phyloP scores from a whole-genome alignment of 208 protist species.

The Endotrypanum monterogeii region DNA sequence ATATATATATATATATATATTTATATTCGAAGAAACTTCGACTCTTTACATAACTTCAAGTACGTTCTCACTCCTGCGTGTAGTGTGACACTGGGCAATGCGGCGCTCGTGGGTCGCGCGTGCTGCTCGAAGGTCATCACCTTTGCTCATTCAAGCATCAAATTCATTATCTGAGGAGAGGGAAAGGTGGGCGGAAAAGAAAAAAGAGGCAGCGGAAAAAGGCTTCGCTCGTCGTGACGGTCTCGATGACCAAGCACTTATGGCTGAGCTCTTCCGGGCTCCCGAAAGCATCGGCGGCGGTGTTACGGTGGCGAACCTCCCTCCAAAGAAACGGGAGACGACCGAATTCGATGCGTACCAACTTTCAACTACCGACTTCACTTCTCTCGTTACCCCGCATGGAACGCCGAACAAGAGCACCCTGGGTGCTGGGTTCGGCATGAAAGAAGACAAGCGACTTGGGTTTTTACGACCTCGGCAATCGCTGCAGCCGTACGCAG shows the following conservation, averaged over 20 bases:
- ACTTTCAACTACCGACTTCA: conserved; percentile 81
- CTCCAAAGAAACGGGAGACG: conserved; percentile 40
- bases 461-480: conserved; percentile 78
- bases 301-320: conserved; percentile 71
- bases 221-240: conserved; percentile 67
- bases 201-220: conserved; percentile 48
- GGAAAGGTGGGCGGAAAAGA: conserved; percentile 36
- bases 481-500: conserved; percentile 57
- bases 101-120: conserved; percentile 5
- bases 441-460: conserved; percentile 77
- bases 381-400: conserved; percentile 74
- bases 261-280: conserved; percentile 48
- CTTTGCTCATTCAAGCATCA: conserved; percentile 23
- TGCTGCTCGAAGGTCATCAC: background rate
- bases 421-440: conserved; percentile 82
- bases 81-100: background rate
- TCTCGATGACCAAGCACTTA: conserved; percentile 53
- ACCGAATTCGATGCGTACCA: conserved; percentile 78
- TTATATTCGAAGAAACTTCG: background rate
- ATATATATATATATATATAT: background rate
- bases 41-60: background rate
- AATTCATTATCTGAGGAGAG: conserved; percentile 37
- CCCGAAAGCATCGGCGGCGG: conserved; percentile 44
- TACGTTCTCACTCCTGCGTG: background rate
- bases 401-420: conserved; percentile 40